These are phyloP conservation scores for Paraleonurus japonicus DNA, from an alignment of 257 asterid species.

Conservation along the genomic window DNA sequence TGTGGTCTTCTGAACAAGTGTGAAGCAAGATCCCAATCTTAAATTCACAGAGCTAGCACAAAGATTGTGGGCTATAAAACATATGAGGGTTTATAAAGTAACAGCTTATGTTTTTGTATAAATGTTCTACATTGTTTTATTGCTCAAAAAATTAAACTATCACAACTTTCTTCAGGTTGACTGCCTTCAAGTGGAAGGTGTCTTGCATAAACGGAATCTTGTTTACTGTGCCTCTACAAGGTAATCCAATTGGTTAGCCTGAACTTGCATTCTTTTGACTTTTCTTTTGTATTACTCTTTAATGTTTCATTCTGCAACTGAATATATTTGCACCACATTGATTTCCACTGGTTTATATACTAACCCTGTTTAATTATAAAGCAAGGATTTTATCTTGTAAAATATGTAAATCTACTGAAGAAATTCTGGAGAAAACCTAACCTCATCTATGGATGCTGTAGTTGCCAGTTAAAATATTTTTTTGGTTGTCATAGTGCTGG, in stretches of 20 bases:
- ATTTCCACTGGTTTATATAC: not conserved
- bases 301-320: not conserved
- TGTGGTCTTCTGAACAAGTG: not conserved
- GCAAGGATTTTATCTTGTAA: not conserved
- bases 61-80: not conserved
- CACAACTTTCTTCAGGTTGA: slow-evolving; percentile 62
- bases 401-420: not conserved
- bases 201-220: slow-evolving; percentile 81
- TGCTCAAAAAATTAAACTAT: slow-evolving; percentile 1
- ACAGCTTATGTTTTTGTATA: slow-evolving; percentile 7
- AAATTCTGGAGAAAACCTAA: not conserved
- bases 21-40: not conserved
- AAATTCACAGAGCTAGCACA: not conserved
- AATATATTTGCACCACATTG: not conserved
- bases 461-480: slow-evolving; percentile 8
- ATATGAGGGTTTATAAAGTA: slow-evolving; percentile 17
- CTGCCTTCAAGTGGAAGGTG: slow-evolving; percentile 98
- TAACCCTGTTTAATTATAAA: not conserved
- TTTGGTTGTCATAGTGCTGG: slow-evolving; percentile 70
- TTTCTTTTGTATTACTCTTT: not conserved
- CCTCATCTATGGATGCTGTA: not conserved
- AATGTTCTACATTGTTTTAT: slow-evolving; percentile 12
- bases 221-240: slow-evolving; percentile 98
- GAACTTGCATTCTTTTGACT: not conserved
- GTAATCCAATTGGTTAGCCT: slow-evolving; percentile 34